Evolutionary conservation across 1,284 basidiomycete species (phyloP), one percentile per base, ranked within the genome.

Genomic region (Apiotrichum laibachii): DNA sequence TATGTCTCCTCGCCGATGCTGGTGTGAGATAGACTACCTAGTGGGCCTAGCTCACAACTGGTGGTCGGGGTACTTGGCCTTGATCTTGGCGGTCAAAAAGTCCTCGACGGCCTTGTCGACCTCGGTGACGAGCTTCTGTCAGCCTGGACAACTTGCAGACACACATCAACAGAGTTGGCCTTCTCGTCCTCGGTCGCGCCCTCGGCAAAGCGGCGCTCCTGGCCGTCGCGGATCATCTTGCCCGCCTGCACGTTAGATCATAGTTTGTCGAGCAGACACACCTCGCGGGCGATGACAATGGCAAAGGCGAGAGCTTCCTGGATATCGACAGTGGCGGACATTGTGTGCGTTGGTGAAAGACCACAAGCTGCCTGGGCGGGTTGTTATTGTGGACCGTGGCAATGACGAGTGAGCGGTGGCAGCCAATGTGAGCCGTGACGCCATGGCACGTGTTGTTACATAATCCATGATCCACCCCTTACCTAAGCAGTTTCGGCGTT

Each of bases 81-180:
- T 79, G 61, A 97, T 86, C 73, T 86, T 84, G 55, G 82, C 73
- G 74, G 86, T 86, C 49, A 97, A 89, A 56, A 94, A 82, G 65
- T 89, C 86, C 76, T 98, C 94, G 15, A 96, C 92, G 42, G 83
- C 86, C 61, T 96, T 89, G 78, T 99, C 94, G 70, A 92, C 96
- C 79, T 97, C 90, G 0, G 95, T 98, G n/a, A 98, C 95, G 42
- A 97, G 82, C 75, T 77, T 48, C 52, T 67, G 63, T 18, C 48
- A 63, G 54, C 40, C 26, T 7, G 34, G 10, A 9, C 12, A 10
- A 13, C 11, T 19, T 15, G 1, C 26, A 8, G 10, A 21, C 43
- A 56, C 61, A 79, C 76, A 78, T 94, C 92, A 18, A 92, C 90
- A 11, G 89, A 86, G 74, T 94, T 94, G 77, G 89, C 88, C 83